phyloP scores from a whole-genome alignment of 805 yeast genomes.

The Lipomyces orientalis region DNA sequence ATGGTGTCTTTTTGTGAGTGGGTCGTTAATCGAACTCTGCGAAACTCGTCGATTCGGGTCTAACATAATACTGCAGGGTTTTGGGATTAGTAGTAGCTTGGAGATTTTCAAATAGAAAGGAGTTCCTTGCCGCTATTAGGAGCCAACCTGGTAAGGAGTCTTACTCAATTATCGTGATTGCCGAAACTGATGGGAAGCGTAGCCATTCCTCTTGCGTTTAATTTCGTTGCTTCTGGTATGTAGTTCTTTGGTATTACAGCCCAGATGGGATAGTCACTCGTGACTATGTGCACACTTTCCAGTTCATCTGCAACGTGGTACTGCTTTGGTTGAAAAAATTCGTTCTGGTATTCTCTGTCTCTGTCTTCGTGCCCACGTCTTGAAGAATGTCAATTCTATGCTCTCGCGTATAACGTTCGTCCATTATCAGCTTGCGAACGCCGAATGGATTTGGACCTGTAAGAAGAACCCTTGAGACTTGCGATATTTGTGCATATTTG shows the following conservation, averaged over 20 bases:
- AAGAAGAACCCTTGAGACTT: conserved; percentile 1
- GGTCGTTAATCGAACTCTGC: not conserved
- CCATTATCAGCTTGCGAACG: not conserved
- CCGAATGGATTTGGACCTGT: conserved; percentile 7
- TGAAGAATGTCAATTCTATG: conserved; percentile 1
- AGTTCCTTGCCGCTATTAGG: conserved; percentile 78
- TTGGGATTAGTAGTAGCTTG: conserved; percentile 67
- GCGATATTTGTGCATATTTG: not conserved
- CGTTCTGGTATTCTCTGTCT: conserved; percentile 2
- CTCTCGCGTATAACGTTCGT: not conserved
- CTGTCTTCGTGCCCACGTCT: not conserved
- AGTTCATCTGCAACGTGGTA: not conserved
- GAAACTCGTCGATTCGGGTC: too few relatives aligned
- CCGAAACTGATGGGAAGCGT: not conserved
- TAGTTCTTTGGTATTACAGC: conserved; percentile 39
- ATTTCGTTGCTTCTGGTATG: conserved; percentile 90
- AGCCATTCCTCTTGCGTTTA: conserved; percentile 75
- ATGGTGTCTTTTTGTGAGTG: conserved; percentile 55
- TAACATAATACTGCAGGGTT: conserved; percentile 36
- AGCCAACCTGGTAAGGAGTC: conserved; percentile 64
- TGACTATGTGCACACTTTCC: conserved; percentile 1
- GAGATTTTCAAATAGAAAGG: conserved; percentile 52
- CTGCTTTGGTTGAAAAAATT: conserved; percentile 1
- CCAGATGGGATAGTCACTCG: conserved; percentile 2
- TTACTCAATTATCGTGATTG: not conserved